Evolutionary conservation across 1,139 yeast species (phyloP), one percentile per base, ranked within the genome.

Genomic region (Yamadazyma dushanensis): DNA sequence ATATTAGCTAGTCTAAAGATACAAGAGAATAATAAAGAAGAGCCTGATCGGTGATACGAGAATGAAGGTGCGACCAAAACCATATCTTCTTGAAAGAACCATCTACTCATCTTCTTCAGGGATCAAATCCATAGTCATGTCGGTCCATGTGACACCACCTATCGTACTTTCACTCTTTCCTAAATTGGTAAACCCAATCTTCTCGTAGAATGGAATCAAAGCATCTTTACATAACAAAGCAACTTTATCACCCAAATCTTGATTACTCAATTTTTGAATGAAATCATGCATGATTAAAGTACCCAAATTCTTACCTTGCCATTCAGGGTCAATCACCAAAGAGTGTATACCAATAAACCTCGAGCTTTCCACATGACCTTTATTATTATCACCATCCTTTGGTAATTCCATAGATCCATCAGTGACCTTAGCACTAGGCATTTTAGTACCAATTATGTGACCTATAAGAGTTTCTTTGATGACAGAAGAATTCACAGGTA

Each of bases 261-360:
- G 95, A 56, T 89, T 88, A 29, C 89, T 78, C 59, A 92, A 69
- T 52, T 90, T 87, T 61, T 92, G 97, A 45, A 90, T 77, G 62
- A 87, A 92, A 63, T 92, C 98, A 50, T 85, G 89, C 54, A 90
- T 63, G 54, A 92, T 64, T 44, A 88, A 68, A 11, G 95, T 80
- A 8, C 95, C 97, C 43, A 92, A 70, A 53, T 84, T 85, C 61
- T 79, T 77, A 39, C 89, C 86, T 57, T 83, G 88, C 76, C 81
- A 87, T 29, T 80, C 80, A 18, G 92, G 87, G 47, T 80, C 80
- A 25, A 92, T 77, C 4, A 80, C 90, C 33, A 92, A 69, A 3
- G 94, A 80, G 57, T 92, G 97, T 35, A 92, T 72, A 3, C 92
- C 97, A 41, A 92, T 79, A 23, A 73, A 70, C 36, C 80, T 66